Conservation (phyloP, 345 rosid species). For the Trapa bicornis region DNA sequence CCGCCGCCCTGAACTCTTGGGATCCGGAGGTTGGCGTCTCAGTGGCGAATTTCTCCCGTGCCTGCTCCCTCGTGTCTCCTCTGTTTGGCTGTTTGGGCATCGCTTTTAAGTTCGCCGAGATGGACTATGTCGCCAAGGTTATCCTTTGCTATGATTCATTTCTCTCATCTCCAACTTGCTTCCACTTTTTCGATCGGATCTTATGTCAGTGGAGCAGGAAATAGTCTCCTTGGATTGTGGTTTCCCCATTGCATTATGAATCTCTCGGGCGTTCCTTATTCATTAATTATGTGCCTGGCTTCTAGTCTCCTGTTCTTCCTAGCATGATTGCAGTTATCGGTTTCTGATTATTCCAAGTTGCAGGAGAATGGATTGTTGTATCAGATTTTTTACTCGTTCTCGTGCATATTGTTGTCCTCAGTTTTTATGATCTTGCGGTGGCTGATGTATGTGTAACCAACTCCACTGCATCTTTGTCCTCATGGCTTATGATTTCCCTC, state of each 20-base stretch:
- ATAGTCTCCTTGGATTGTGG: not conserved
- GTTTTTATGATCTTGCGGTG: not conserved
- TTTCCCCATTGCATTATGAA: not conserved
- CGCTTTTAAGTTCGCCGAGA: conserved; percentile 92
- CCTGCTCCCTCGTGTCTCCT: conserved; percentile 86
- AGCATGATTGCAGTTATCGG: not conserved
- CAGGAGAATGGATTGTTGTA: not conserved
- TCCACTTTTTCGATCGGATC: not conserved
- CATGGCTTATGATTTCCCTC: not conserved
- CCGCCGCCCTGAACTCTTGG: conserved; percentile 27
- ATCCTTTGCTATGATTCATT: not conserved
- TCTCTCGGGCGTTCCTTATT: not conserved
- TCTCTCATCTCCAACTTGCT: not conserved
- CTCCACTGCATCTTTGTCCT: not conserved
- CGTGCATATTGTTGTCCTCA: not conserved
- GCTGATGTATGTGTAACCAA: not conserved
- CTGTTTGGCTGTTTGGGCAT: conserved; percentile 84
- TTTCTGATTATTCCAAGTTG: not conserved
- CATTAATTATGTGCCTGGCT: not conserved
- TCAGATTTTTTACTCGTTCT: too few relatives aligned
- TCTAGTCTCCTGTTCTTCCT: not conserved
- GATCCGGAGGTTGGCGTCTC: conserved; percentile 42
- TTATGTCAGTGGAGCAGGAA: not conserved
- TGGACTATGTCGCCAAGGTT: conserved; percentile 96
- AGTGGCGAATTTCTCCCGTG: conserved; percentile 61